Evolutionary conservation across 306 rosid species (phyloP).

Genomic region (Cyamopsis tetragonoloba): DNA sequence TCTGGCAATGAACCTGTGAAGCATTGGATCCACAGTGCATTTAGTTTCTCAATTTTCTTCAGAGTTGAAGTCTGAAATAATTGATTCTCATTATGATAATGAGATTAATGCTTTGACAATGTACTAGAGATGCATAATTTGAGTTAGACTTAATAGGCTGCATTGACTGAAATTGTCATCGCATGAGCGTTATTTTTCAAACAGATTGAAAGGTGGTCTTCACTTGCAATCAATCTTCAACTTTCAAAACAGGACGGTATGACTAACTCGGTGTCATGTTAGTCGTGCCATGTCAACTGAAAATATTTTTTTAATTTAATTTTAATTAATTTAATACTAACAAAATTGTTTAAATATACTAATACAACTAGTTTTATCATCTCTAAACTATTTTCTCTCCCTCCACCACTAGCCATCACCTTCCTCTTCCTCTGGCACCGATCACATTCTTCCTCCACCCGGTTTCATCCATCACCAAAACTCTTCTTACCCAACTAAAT

Average conservation of each 20-base stretch:
- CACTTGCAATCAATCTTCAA: not conserved
- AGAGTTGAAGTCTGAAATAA: conserved; percentile 36
- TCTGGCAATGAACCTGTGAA: not conserved
- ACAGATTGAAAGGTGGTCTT: not conserved
- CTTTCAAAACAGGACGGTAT: not conserved
- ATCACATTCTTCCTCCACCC: no score
- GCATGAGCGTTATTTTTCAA: not conserved
- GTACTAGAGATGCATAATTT: not conserved
- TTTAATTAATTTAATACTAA: no score
- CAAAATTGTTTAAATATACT: no score
- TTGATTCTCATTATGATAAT: conserved; percentile 12
- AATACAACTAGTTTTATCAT: no score
- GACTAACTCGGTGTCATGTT: no score
- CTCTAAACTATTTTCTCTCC: no score
- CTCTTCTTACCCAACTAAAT: no score
- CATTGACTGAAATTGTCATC: not conserved
- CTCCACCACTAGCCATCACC: no score
- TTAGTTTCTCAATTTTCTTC: not conserved
- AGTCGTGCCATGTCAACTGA: no score
- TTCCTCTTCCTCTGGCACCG: no score
- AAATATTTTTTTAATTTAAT: no score
- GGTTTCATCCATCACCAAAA: no score
- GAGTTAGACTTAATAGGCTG: not conserved
- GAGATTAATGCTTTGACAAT: conserved; percentile 12
- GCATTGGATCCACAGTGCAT: conserved; percentile 12